A percentile compares a stretch with the other conserved stretches of the same genome.
phyloP scores from a whole-genome alignment of 2,329 filamentous ascomycete genomes.

The Clonostachys solani region DNA sequence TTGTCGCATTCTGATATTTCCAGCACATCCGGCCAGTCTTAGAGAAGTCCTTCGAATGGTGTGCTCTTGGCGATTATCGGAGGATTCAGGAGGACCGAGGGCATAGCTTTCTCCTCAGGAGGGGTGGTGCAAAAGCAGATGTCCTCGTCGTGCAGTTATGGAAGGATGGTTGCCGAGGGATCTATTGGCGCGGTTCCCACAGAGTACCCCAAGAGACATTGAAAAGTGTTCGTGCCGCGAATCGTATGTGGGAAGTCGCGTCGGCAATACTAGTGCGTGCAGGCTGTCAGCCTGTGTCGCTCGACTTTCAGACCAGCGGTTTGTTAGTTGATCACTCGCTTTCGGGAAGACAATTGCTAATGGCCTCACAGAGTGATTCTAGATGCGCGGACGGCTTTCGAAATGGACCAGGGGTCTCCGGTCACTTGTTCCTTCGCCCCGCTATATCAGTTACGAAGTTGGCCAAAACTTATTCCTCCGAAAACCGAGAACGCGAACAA shows the following conservation, averaged over 20 bases:
- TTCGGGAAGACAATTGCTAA: neutral
- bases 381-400: neutral
- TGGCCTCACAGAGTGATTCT: neutral
- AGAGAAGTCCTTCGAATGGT: neutral
- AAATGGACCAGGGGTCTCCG: neutral
- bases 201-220: neutral
- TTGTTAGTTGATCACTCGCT: neutral
- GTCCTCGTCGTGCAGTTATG: neutral
- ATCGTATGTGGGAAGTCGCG: neutral
- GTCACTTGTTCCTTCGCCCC: neutral
- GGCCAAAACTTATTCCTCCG: neutral
- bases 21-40: neutral
- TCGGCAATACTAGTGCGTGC: neutral
- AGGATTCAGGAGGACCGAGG: neutral
- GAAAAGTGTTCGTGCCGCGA: neutral
- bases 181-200: neutral
- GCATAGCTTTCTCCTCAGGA: neutral
- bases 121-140: neutral
- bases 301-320: neutral
- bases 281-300: neutral
- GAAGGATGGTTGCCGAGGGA: neutral
- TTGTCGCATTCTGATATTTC: neutral
- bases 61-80: neutral
- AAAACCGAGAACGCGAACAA: too few relatives aligned
- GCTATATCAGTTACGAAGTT: neutral